Conservation (phyloP, 2,329 filamentous ascomycete species). For the Phialophora tarda region DNA sequence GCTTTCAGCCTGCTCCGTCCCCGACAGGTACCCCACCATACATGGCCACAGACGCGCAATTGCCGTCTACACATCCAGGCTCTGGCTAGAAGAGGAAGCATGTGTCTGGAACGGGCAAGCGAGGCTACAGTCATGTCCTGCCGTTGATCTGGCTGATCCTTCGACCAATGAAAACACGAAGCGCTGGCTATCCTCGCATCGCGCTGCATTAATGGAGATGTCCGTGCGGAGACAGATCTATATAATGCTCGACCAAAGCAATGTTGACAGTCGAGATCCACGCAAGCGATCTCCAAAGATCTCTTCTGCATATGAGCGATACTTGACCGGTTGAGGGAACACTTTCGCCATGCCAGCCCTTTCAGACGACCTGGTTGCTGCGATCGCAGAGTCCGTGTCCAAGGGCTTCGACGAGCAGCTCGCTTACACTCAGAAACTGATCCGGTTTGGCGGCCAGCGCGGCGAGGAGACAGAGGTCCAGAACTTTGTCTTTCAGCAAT, state of each 20-base stretch:
- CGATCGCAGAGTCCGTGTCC: constrained; percentile 29
- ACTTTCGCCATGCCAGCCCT: constrained; percentile 31
- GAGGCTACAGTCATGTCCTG: background rate
- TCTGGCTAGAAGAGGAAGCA: background rate
- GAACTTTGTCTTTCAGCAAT: constrained; percentile 31
- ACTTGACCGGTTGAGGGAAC: background rate
- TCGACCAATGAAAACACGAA: background rate
- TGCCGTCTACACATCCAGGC: too few relatives aligned
- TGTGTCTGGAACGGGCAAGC: background rate
- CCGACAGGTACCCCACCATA: background rate
- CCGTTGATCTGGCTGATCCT: background rate
- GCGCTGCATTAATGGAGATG: background rate
- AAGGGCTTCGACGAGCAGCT: constrained; percentile 31
- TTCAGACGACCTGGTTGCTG: constrained; percentile 25
- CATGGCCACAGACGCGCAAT: background rate
- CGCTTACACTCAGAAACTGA: constrained; percentile 33
- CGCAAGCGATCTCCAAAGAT: background rate
- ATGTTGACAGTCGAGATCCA: background rate
- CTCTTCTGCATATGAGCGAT: background rate
- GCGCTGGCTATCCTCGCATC: background rate
- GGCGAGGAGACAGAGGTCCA: constrained; percentile 32
- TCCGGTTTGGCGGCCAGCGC: constrained; percentile 34
- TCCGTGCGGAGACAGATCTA: background rate
- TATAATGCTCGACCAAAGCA: background rate
- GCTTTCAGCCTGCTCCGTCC: background rate